Percentiles rank a stretch among this genome's conserved stretches.
Evolutionary conservation across 2,329 filamentous ascomycete genomes (phyloP).

Genomic region (Scleromitrula shiraiana): DNA sequence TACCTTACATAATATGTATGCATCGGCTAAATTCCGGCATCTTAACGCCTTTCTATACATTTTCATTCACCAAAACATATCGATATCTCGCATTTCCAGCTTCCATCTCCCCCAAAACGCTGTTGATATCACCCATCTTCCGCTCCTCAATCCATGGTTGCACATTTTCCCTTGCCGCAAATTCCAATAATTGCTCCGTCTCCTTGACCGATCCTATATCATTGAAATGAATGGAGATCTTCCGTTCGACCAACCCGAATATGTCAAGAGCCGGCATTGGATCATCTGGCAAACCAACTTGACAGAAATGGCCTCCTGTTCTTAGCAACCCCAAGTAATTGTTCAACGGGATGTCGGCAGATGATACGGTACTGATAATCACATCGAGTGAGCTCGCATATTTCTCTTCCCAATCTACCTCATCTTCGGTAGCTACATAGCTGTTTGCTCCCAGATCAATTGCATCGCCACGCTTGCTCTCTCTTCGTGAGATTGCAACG

Average conservation of each 20-base stretch:
- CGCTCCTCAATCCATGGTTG: slow-evolving; percentile 49
- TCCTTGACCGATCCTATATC: slow-evolving; percentile 36
- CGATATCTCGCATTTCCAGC: neutral
- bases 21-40: no score
- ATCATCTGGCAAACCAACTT: slow-evolving; percentile 59
- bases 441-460: slow-evolving; percentile 52
- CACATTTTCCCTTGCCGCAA: slow-evolving; percentile 50
- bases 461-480: slow-evolving; percentile 51
- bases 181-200: slow-evolving; percentile 52
- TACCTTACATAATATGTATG: no score
- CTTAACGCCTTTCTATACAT: no score
- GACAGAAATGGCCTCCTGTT: slow-evolving; percentile 52
- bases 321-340: slow-evolving; percentile 54
- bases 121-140: slow-evolving; percentile 50
- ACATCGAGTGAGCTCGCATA: slow-evolving; percentile 46
- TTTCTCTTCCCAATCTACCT: slow-evolving; percentile 52
- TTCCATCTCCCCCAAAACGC: neutral
- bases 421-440: slow-evolving; percentile 43
- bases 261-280: slow-evolving; percentile 44
- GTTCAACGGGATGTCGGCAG: slow-evolving; percentile 51
- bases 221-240: slow-evolving; percentile 38
- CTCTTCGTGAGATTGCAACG: slow-evolving; percentile 54
- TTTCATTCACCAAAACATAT: neutral
- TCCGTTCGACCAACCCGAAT: slow-evolving; percentile 49
- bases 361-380: slow-evolving; percentile 51